Conservation (phyloP, 1,284 basidiomycete species). For the Ustilago lituana region DNA sequence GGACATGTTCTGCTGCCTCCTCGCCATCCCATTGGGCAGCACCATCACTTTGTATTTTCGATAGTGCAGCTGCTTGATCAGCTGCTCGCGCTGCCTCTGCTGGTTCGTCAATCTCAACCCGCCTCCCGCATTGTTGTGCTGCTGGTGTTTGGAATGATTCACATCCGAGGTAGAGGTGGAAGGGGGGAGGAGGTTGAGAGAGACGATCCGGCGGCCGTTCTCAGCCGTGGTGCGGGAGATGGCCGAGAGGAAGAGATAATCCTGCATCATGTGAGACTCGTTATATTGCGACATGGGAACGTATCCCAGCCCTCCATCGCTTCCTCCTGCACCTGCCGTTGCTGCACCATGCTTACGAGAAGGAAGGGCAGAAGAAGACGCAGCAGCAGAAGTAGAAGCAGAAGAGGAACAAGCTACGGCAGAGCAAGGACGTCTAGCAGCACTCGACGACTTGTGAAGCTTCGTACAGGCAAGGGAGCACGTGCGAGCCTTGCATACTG, state of each 20-base stretch:
- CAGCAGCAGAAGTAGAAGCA: background rate
- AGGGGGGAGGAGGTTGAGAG: slow-evolving; percentile 23
- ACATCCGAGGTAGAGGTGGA: no score
- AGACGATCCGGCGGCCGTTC: slow-evolving; percentile 17
- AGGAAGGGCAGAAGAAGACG: background rate
- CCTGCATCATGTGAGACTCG: slow-evolving; percentile 25
- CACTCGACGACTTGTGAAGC: slow-evolving; percentile 21
- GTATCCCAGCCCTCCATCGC: background rate
- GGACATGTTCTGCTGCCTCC: slow-evolving; percentile 14
- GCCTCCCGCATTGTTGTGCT: no score
- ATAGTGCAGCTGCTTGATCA: slow-evolving; percentile 42
- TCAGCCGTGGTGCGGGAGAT: slow-evolving; percentile 20
- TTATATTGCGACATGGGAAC: slow-evolving; percentile 23
- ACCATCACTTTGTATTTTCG: slow-evolving; percentile 27
- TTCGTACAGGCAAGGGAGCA: slow-evolving; percentile 33
- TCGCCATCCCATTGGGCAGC: slow-evolving; percentile 38
- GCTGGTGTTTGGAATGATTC: no score
- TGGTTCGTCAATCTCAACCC: slow-evolving; percentile 12
- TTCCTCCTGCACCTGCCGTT: no score
- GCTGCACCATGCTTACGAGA: no score
- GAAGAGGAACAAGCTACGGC: background rate
- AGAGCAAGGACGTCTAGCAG: background rate
- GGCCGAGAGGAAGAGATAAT: slow-evolving; percentile 37
- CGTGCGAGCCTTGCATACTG: slow-evolving; percentile 18
- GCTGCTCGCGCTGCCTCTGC: slow-evolving; percentile 29